Base-by-base conservation (phyloP, 108 stramenopile genomes). In the Cyclotella cryptica region DNA sequence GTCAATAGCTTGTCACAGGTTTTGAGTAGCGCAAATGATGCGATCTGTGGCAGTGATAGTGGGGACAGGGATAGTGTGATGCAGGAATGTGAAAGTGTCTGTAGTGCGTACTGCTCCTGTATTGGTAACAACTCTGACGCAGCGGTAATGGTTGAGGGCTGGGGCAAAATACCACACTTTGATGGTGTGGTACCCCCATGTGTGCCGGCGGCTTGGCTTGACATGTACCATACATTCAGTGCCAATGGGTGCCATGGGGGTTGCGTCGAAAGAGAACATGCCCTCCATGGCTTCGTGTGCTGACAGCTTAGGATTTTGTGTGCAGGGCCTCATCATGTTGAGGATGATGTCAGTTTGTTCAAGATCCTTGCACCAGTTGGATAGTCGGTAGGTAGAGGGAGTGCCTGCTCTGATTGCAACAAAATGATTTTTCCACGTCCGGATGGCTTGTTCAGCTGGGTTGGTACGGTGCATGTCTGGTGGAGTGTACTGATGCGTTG, bases 171-270 rank as follows among this genome's bases (percentile, higher is more conserved):
- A 51, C 49, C 49, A 51, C 1, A 8, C 49, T 8, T 51, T 17
- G 3, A 19, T 19, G 1, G 49, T 3, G 22, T 58, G 57, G 8
- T 24, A 27, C 2, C 57, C 57, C 22, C 22, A 58, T 6, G 57
- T 27, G 18, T 18, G 13, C 22, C 57, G 18, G 1, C 22, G 1
- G 57, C 3, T 11, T 1, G 57, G 21, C 24, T 58, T 58, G 21
- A 28, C 22, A 58, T 58, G 57, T 1, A 27, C 9, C 26, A 58
- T 18, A 3, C 13, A 18, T 27, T 58, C 27, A 15, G 26, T 58
- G 22, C 57, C 57, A 22, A 58, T 18, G 18, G 57, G 57, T 6
- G 27, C 57, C 57, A 58, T 24, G 18, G 57, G 57, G 14, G 57
- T 58, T 1, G 22, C 26, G 9, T 24, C 14, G 57, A 24, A 58